Base-by-base conservation (phyloP, 495 filamentous ascomycete genomes). In the Hypoxylon rickii region DNA sequence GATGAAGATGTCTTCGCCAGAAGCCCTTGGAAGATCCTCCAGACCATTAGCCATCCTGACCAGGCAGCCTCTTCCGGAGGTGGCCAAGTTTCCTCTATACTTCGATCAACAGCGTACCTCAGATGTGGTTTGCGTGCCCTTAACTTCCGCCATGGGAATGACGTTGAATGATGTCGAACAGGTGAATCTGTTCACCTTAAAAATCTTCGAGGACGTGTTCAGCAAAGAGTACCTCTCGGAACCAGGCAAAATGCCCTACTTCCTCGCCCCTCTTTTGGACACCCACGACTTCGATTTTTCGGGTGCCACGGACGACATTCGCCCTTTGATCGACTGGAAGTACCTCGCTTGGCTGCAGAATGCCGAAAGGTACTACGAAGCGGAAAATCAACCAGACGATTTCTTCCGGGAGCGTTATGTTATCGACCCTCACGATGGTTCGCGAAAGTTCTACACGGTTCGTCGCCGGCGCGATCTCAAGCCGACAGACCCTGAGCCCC, bases 191-290 rank as follows among this genome's bases (percentile, higher is more conserved):
- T 93, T 95, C 60, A 96, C 89, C 0, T 72, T 92, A 26, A 79
- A 80, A 7, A 68, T 95, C 2, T 96, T 92, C 63, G 74, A 82
- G n/a, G 90, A 97, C 64, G 71, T 97, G 0, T 98, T 96, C 69
- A 90, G 89, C 57, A 98, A 98, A 69, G 76, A 73, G 3, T 98
- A 89, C 63, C 85, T 87, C 31, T 61, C 77, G 0, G 76, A 86
- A 21, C 43, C 74, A 0, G 73, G 79, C 7, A 81, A 84, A 12
- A 86, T 95, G 65, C 85, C 90, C 0, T 98, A 96, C 70, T 97
- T 92, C 80, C 69, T 97, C 33, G 88, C 83, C 3, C 94, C 94
- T 3, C 68, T 84, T 18, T 10, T n/a, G 7, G 44, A 58, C 20
- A 24, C 18, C 2, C 73, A 77, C 21, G 38, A 53, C 18, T 66